Evolutionary conservation across 108 stramenopile species (phyloP).

Genomic region (Cyclotella choctawhatcheeana): DNA sequence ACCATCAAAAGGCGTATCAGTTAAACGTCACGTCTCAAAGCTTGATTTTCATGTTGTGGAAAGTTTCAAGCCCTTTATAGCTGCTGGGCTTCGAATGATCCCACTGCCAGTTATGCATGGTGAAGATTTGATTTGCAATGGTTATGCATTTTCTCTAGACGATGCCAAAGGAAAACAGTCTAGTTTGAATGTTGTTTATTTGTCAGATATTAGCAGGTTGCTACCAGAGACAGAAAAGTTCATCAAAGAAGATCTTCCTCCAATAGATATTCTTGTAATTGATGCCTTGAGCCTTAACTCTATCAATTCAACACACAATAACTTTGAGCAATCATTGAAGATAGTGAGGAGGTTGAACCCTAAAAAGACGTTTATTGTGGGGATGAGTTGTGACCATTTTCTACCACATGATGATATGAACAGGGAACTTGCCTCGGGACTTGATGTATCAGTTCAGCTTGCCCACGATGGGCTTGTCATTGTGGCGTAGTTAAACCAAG

Average conservation of each 20-base stretch:
- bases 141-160: constrained; percentile 80
- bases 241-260: constrained; percentile 66
- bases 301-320: constrained; percentile 68
- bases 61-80: constrained; percentile 62
- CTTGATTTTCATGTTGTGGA: constrained; percentile 65
- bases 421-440: constrained; percentile 45
- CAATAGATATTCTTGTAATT: constrained; percentile 80
- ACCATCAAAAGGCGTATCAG: constrained; percentile 17
- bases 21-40: constrained; percentile 69
- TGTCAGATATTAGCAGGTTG: constrained; percentile 81
- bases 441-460: constrained; percentile 52
- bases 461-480: constrained; percentile 71
- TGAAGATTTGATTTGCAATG: constrained; percentile 80
- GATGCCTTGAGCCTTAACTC: constrained; percentile 60
- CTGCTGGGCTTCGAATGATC: constrained; percentile 66
- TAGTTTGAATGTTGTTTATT: constrained; percentile 73
- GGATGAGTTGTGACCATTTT: constrained; percentile 86
- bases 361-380: constrained; percentile 70
- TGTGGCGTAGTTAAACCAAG: constrained; percentile 7
- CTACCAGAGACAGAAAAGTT: constrained; percentile 70
- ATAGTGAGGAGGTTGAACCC: constrained; percentile 58
- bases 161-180: background rate
- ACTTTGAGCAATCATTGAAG: constrained; percentile 65
- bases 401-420: constrained; percentile 84
- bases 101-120: constrained; percentile 90